These are phyloP conservation scores for Mucor velutinosus DNA, from an alignment of 371 early-diverging fungal species.

Conservation along the genomic window DNA sequence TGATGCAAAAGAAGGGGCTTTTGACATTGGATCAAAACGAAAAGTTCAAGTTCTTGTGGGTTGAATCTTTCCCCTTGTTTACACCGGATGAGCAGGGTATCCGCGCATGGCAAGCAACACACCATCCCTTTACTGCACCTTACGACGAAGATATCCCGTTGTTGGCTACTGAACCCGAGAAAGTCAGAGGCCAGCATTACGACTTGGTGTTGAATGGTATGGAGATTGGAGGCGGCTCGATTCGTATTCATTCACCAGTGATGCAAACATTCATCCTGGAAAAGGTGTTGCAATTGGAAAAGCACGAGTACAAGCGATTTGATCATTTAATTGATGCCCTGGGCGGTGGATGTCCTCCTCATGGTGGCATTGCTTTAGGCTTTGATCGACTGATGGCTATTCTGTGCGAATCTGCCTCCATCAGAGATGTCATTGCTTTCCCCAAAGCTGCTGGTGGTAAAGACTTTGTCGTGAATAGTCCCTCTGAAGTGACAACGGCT, in stretches of 20 bases:
- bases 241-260: slow-evolving; percentile 83
- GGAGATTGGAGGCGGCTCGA: slow-evolving; percentile 93
- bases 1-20: slow-evolving; percentile 61
- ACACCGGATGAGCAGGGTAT: slow-evolving; percentile 63
- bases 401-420: slow-evolving; percentile 70
- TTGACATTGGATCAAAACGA: slow-evolving; percentile 44
- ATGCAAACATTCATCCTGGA: slow-evolving; percentile 78
- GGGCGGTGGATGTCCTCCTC: slow-evolving; percentile 88
- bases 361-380: slow-evolving; percentile 89
- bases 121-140: slow-evolving; percentile 94
- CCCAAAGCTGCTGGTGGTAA: slow-evolving; percentile 85
- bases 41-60: slow-evolving; percentile 80
- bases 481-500: slow-evolving; percentile 61
- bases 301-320: slow-evolving; percentile 65
- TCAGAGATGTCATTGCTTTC: slow-evolving; percentile 93
- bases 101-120: slow-evolving; percentile 68
- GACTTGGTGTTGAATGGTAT: slow-evolving; percentile 91
- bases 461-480: slow-evolving; percentile 84
- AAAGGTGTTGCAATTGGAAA: slow-evolving; percentile 61
- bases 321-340: slow-evolving; percentile 84
- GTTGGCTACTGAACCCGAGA: slow-evolving; percentile 62
- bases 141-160: slow-evolving; percentile 65
- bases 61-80: slow-evolving; percentile 89
- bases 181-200: slow-evolving; percentile 85
- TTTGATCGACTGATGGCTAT: slow-evolving; percentile 86